Evolutionary conservation across 208 protist genomes (phyloP).

Genomic region (Perkinsela sp.): DNA sequence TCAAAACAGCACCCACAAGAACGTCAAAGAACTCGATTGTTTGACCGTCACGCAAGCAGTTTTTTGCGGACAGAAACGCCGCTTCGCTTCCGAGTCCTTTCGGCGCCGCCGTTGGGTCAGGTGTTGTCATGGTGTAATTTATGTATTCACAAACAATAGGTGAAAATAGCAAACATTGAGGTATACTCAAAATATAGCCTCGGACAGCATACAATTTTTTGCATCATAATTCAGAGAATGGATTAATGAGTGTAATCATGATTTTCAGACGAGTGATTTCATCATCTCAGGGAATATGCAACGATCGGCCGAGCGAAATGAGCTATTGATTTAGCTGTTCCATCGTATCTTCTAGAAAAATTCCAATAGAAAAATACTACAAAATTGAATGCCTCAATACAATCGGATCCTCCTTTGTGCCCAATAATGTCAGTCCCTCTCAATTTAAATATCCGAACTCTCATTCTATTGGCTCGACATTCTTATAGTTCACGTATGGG

Average conservation of each 20-base stretch:
- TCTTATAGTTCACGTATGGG: neutral
- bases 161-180: neutral
- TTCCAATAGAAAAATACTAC: too few species aligned
- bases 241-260: neutral
- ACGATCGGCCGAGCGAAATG: too few species aligned
- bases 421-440: too few species aligned
- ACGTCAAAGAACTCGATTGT: neutral
- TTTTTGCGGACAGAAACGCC: neutral
- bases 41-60: neutral
- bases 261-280: neutral
- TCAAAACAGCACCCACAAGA: neutral
- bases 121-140: too few species aligned
- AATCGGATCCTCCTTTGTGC: too few species aligned
- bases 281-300: neutral
- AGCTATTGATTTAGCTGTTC: too few species aligned
- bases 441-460: too few species aligned
- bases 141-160: neutral
- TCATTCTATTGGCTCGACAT: neutral
- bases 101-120: neutral
- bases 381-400: too few species aligned
- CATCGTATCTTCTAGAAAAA: too few species aligned
- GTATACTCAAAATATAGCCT: neutral
- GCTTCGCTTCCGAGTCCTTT: neutral
- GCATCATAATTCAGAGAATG: neutral
- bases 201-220: neutral